Evolutionary conservation across 1,284 basidiomycete species (phyloP).

Genomic region (Naganishia sp.): DNA sequence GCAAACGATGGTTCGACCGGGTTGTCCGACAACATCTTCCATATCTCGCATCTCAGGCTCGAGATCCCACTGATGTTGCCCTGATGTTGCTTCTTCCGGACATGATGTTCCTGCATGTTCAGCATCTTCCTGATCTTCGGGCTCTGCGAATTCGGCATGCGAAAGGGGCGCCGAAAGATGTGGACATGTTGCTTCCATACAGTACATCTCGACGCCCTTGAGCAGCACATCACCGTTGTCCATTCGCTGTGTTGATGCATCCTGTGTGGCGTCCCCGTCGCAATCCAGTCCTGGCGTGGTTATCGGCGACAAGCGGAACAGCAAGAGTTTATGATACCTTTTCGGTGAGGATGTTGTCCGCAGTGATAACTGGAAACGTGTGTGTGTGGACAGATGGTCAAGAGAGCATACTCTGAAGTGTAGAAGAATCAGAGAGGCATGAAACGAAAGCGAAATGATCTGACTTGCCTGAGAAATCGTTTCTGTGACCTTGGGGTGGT

Average conservation of each 20-base stretch:
- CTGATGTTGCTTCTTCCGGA: neutral
- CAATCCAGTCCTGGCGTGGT: slow-evolving; percentile 36
- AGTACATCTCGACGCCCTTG: slow-evolving; percentile 63
- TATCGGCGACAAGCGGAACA: slow-evolving; percentile 65
- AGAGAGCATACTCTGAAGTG: slow-evolving; percentile 59
- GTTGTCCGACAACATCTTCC: slow-evolving; percentile 27
- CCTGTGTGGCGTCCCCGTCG: slow-evolving; percentile 13
- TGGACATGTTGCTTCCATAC: slow-evolving; percentile 81
- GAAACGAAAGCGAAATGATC: neutral
- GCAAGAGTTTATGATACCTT: slow-evolving; percentile 68
- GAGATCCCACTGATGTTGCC: slow-evolving; percentile 40
- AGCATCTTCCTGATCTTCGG: neutral
- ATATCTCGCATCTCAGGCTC: slow-evolving; percentile 30
- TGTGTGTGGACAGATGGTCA: slow-evolving; percentile 62
- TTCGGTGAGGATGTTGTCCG: slow-evolving; percentile 62
- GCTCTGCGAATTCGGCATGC: slow-evolving; percentile 54
- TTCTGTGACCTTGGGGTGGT: slow-evolving; percentile 8
- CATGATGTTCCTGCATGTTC: neutral
- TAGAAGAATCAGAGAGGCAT: neutral
- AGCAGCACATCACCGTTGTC: slow-evolving; percentile 32
- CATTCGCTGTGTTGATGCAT: neutral
- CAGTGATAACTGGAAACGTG: slow-evolving; percentile 67
- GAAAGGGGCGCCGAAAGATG: slow-evolving; percentile 81
- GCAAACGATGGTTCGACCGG: slow-evolving; percentile 61
- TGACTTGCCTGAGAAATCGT: slow-evolving; percentile 19